Conservation (phyloP, 306 rosid genomes). For the Vigna unguiculata region DNA sequence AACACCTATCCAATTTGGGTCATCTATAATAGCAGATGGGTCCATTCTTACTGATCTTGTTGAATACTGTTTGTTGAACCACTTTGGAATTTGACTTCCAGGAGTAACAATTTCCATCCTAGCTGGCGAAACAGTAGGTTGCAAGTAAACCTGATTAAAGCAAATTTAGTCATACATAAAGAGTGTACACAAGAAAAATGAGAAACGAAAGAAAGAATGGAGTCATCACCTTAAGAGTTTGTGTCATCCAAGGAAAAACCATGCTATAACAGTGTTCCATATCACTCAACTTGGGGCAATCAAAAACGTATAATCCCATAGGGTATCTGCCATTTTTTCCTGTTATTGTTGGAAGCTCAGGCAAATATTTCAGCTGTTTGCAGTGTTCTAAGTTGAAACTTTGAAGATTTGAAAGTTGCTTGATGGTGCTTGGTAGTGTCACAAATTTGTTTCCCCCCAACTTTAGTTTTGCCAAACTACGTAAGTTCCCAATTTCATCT, state of each 20-base stretch:
- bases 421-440: background rate
- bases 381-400: background rate
- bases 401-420: background rate
- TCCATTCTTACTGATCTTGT: background rate
- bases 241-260: background rate
- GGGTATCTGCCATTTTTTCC: background rate
- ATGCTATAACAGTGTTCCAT: background rate
- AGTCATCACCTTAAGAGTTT: background rate
- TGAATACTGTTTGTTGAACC: background rate
- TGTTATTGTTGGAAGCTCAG: background rate
- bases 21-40: background rate
- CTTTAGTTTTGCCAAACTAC: background rate
- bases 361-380: background rate
- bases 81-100: background rate
- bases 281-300: background rate
- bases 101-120: background rate
- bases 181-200: background rate
- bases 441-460: conserved; percentile 1
- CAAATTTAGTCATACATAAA: too few relatives aligned
- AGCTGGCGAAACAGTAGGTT: too few relatives aligned
- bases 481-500: background rate
- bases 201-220: background rate
- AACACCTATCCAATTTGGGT: conserved; percentile 16
- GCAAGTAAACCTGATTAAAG: background rate
- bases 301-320: background rate